A percentile compares a stretch with the other conserved stretches of the same genome.
These are phyloP conservation scores for Spathaspora girioi DNA, from an alignment of 805 yeast species.

Conservation along the genomic window DNA sequence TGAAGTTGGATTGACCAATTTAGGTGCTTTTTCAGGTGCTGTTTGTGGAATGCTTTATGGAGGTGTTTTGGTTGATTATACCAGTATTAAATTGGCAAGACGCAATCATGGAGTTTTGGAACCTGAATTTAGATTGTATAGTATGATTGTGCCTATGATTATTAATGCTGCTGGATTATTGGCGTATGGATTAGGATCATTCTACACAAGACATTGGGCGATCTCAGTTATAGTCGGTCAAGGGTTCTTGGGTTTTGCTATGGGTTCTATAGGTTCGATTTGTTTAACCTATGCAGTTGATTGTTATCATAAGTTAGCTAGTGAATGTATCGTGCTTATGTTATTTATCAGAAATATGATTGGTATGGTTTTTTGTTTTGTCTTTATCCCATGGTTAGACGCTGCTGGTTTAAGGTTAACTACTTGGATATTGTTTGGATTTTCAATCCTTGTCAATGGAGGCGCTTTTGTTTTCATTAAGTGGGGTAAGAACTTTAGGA, in stretches of 20 bases:
- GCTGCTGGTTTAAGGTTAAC: constrained; percentile 34
- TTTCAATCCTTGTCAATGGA: constrained; percentile 41
- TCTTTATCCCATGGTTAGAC: constrained; percentile 43
- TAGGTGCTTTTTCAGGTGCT: constrained; percentile 41
- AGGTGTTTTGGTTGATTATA: constrained; percentile 41
- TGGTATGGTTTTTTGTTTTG: constrained; percentile 47
- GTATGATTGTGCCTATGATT: constrained; percentile 36
- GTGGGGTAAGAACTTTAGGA: constrained; percentile 41
- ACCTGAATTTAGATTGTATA: constrained; percentile 46
- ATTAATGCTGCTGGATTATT: constrained; percentile 42
- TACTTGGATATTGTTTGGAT: constrained; percentile 42
- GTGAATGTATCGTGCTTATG: constrained; percentile 31
- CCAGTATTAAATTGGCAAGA: constrained; percentile 30
- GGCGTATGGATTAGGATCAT: constrained; percentile 42
- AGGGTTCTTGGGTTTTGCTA: constrained; percentile 43
- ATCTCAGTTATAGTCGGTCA: constrained; percentile 42
- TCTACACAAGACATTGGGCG: constrained; percentile 37
- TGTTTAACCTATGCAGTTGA: constrained; percentile 44
- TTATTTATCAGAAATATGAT: constrained; percentile 31
- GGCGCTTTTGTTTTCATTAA: constrained; percentile 32
- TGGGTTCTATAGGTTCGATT: constrained; percentile 44
- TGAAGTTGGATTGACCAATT: constrained; percentile 40
- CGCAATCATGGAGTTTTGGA: constrained; percentile 44
- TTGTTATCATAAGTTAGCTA: constrained; percentile 40
- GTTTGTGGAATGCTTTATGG: constrained; percentile 44